These are phyloP conservation scores for Metahyphopichia silvanorum DNA, from an alignment of 805 yeast species.

Conservation along the genomic window DNA sequence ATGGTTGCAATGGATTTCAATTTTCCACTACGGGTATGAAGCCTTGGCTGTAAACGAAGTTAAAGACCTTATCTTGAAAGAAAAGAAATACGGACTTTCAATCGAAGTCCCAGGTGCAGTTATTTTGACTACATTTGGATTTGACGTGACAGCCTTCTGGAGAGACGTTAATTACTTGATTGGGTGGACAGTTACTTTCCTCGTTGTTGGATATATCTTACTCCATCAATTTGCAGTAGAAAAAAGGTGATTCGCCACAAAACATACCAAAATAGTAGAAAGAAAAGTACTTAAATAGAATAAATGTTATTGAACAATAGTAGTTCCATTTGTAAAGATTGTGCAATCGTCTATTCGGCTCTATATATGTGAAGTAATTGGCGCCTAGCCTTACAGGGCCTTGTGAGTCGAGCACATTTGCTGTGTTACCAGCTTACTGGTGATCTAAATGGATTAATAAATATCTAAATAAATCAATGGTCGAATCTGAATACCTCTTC, in stretches of 20 bases:
- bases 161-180: constrained; percentile 62
- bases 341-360: neutral
- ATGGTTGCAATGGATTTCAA: constrained; percentile 79
- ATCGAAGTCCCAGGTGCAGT: constrained; percentile 98
- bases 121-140: constrained; percentile 91
- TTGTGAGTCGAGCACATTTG: no score
- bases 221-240: constrained; percentile 75
- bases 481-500: constrained; percentile 40
- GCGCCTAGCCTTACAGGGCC: no score
- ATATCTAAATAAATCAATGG: no score
- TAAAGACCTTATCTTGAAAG: constrained; percentile 75
- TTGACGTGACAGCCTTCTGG: constrained; percentile 72
- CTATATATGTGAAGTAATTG: no score
- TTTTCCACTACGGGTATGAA: constrained; percentile 95
- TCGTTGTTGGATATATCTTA: constrained; percentile 69
- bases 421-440: no score
- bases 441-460: neutral
- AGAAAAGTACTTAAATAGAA: neutral
- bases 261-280: neutral
- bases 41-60: constrained; percentile 92
- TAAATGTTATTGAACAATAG: no score
- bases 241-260: constrained; percentile 42
- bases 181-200: constrained; percentile 55
- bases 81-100: constrained; percentile 86
- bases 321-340: no score